A percentile compares a stretch with the other conserved stretches of the same genome.
Conservation (phyloP, 495 filamentous ascomycete species). For the Talaromyces adpressus region DNA sequence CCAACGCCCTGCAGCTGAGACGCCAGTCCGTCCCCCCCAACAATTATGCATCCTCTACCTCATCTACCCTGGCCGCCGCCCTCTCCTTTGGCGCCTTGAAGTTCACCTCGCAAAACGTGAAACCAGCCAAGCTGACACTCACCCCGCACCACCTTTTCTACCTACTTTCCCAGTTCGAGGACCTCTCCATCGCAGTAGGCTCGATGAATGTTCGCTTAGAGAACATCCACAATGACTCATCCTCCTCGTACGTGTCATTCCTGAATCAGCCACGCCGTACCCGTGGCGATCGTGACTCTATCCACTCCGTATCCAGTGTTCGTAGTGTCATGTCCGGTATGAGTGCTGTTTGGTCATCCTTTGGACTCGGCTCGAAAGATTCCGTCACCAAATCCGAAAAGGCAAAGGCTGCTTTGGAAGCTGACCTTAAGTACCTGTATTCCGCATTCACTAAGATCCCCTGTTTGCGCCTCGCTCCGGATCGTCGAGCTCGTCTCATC, state of each 20-base stretch:
- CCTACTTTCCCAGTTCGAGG: slow-evolving; percentile 88
- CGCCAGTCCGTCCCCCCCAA: slow-evolving; percentile 50
- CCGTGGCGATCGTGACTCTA: slow-evolving; percentile 77
- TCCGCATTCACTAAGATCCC: slow-evolving; percentile 98
- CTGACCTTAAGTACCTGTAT: slow-evolving; percentile 91
- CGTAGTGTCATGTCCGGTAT: slow-evolving; percentile 96
- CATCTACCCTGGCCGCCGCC: slow-evolving; percentile 68
- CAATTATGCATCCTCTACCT: slow-evolving; percentile 58
- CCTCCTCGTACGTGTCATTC: slow-evolving; percentile 93
- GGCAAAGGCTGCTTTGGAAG: slow-evolving; percentile 74
- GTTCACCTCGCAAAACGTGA: slow-evolving; percentile 76
- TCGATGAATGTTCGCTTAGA: slow-evolving; percentile 95
- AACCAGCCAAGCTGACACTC: slow-evolving; percentile 83
- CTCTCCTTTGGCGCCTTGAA: slow-evolving; percentile 77
- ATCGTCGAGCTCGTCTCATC: slow-evolving; percentile 82
- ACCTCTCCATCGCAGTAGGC: slow-evolving; percentile 79
- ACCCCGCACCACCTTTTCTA: slow-evolving; percentile 99
- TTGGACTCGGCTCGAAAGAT: slow-evolving; percentile 70
- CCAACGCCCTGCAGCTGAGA: slow-evolving; percentile 84
- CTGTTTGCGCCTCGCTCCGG: slow-evolving; percentile 77
- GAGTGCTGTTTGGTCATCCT: slow-evolving; percentile 83
- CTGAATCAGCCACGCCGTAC: slow-evolving; percentile 68
- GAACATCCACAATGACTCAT: slow-evolving; percentile 82
- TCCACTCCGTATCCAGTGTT: slow-evolving; percentile 92
- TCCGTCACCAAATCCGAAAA: slow-evolving; percentile 74